A percentile compares a stretch with the other conserved stretches of the same genome.
Conservation (phyloP, 2,329 filamentous ascomycete genomes). For the Didymellaceae sp. region DNA sequence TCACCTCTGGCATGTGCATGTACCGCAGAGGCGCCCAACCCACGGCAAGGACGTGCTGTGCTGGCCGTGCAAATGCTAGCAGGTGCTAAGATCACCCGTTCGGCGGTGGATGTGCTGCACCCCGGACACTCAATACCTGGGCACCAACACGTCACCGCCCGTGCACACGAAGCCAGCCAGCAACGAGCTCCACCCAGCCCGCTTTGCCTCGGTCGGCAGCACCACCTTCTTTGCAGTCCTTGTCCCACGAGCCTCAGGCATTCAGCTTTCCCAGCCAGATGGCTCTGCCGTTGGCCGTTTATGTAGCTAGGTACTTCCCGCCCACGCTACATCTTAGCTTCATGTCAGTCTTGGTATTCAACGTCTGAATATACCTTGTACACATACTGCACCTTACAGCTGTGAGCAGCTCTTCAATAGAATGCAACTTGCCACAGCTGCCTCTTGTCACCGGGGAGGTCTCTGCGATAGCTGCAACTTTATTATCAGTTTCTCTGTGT, state of each 20-base stretch:
- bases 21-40: slow-evolving; percentile 3
- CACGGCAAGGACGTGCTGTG: slow-evolving; percentile 6
- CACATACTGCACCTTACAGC: no score
- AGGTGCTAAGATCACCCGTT: background rate
- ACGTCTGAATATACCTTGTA: background rate
- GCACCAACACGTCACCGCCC: slow-evolving; percentile 8
- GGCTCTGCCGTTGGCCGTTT: background rate
- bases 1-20: background rate
- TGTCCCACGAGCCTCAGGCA: background rate
- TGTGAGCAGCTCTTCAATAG: no score
- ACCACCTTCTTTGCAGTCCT: background rate
- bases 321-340: slow-evolving; percentile 8
- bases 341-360: background rate
- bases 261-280: background rate
- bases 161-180: background rate
- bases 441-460: no score
- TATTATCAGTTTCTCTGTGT: no score
- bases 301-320: slow-evolving; percentile 5
- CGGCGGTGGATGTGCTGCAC: slow-evolving; percentile 1
- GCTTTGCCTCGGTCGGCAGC: background rate
- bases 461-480: no score
- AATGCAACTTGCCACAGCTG: no score
- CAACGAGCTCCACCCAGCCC: background rate
- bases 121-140: background rate
- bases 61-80: background rate